Evolutionary conservation across 2,329 filamentous ascomycete species (phyloP), one percentile per base, ranked within the genome.

Genomic region (Colletotrichum eremochloae): DNA sequence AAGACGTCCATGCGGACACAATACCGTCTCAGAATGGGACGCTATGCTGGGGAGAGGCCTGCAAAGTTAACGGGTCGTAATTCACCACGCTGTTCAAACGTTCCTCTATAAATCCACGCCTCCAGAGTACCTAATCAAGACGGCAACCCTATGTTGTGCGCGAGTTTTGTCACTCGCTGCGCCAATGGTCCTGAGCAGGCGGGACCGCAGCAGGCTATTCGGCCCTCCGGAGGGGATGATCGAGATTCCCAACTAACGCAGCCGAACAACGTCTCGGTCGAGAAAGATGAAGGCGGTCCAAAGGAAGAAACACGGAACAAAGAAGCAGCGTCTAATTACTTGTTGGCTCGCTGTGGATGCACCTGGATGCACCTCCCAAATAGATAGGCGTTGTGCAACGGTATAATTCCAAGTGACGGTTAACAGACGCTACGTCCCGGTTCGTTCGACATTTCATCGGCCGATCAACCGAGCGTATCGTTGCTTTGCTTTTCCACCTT

Each of bases 1-100:
- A 69, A 60, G 24, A 38, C 42, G 58, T 66, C 68, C 44, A 50
- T 68, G 68, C 68, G 70, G 44, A 29, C 60, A 38, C 42, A 46
- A 33, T 53, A 52, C 56, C 60, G 55, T 70, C 70, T 69, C 70
- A 72, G 70, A 29, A 42, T 58, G 53, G 66, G 66, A 64, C 53
- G 20, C 40, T 48, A 50, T 65, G 46, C 66, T 70, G 55, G 70
- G 66, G 24, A 57, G 53, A 48, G 44, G 70, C 70, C 55, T 72
- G 70, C 24, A 69, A 58, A 56, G 15, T 4, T 29, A 20, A 57
- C 46, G 50, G 50, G 62, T 20, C 38, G 29, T 24, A 44, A 40
- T 57, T 44, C 40, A 57, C 40, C 55, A 31, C 55, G 61, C 53
- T 55, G 48, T 55, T 50, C 60, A 61, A 48, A 72, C 69, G 24